Conservation (phyloP, 495 filamentous ascomycete species). For the Astrocystis sublimbata region DNA sequence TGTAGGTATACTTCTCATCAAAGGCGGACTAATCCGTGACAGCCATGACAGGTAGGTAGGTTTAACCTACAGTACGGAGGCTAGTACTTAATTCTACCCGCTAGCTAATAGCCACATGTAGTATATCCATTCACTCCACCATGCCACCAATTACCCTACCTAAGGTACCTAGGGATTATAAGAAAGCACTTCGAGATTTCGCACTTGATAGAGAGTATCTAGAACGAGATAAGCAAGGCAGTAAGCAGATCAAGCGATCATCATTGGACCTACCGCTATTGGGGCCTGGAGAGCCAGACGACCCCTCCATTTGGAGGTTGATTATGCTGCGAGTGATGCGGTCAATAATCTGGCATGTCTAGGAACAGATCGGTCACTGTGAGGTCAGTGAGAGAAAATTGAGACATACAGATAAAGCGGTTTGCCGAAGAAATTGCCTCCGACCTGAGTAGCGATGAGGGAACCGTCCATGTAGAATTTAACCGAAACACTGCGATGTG, state of each 20-base stretch:
- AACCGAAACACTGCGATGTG: constrained; percentile 45
- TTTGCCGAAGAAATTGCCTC: constrained; percentile 50
- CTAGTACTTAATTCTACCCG: too few relatives aligned
- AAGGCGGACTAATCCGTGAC: too few relatives aligned
- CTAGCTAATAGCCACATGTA: too few relatives aligned
- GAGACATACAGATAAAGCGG: constrained; percentile 47
- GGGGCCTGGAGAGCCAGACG: constrained; percentile 49
- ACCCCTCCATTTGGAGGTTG: constrained; percentile 53
- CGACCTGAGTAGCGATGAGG: constrained; percentile 53
- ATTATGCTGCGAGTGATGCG: constrained; percentile 38
- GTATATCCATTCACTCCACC: too few relatives aligned
- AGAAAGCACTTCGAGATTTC: constrained; percentile 41
- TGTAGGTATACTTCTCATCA: too few relatives aligned
- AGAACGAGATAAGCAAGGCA: constrained; percentile 9
- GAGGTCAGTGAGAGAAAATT: not conserved
- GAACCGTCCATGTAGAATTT: constrained; percentile 57
- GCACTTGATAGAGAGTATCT: constrained; percentile 46
- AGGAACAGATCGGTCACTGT: not conserved
- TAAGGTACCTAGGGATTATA: constrained; percentile 38
- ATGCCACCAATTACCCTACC: too few relatives aligned
- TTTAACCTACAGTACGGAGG: too few relatives aligned
- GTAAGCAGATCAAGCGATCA: not conserved
- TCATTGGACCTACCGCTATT: constrained; percentile 35
- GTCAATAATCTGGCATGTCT: too few relatives aligned
- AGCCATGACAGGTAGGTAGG: too few relatives aligned